Evolutionary conservation across 2,329 filamentous ascomycete species (phyloP).

Genomic region (Penicillium sp.): DNA sequence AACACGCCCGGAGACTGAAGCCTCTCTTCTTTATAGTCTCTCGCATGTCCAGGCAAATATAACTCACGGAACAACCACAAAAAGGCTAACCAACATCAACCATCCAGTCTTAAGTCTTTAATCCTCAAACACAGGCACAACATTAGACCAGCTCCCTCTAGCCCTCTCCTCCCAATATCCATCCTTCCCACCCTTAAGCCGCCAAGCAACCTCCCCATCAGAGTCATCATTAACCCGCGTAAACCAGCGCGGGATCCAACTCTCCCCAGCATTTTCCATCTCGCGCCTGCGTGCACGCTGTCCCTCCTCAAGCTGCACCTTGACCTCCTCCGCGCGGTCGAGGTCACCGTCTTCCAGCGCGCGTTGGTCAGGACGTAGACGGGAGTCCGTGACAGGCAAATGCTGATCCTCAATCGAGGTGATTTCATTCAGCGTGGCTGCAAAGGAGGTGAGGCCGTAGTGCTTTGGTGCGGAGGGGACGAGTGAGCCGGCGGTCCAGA

Average conservation of each 20-base stretch:
- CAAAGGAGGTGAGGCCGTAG: conserved; percentile 83
- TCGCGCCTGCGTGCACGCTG: conserved; percentile 67
- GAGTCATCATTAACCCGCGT: conserved; percentile 50
- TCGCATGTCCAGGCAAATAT: background rate
- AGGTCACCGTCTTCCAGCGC: conserved; percentile 72
- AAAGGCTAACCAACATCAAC: background rate
- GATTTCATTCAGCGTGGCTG: conserved; percentile 76
- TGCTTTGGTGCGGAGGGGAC: conserved; percentile 70
- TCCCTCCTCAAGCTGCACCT: conserved; percentile 73
- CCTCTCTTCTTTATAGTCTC: background rate
- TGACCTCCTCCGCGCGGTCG: conserved; percentile 74
- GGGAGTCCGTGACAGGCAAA: conserved; percentile 70
- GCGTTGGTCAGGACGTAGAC: conserved; percentile 78
- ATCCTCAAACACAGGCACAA: conserved; percentile 48
- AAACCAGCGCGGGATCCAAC: conserved; percentile 76
- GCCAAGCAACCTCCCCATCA: conserved; percentile 49
- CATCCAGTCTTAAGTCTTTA: conserved; percentile 2
- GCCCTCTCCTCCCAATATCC: conserved; percentile 87
- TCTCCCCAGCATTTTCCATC: conserved; percentile 65
- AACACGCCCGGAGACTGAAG: conserved; percentile 2
- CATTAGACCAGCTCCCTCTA: conserved; percentile 56
- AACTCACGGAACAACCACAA: background rate
- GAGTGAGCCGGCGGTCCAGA: conserved; percentile 71
- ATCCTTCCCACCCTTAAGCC: conserved; percentile 69
- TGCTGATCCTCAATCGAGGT: conserved; percentile 67